phyloP scores from a whole-genome alignment of 1,284 basidiomycete species.

The Ceratobasidium sp. region DNA sequence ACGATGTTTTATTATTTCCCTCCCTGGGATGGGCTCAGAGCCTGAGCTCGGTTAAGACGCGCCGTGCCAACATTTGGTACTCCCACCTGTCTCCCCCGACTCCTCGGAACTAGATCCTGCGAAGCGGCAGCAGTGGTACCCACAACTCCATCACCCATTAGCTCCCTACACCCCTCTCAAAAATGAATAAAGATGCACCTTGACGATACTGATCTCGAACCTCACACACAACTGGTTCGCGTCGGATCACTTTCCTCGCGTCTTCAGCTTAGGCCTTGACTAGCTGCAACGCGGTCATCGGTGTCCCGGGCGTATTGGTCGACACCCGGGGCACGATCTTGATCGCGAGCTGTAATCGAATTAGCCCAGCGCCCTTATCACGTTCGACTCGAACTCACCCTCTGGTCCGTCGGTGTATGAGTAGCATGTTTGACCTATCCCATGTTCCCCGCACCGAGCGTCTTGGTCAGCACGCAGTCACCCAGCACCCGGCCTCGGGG shows the following conservation, averaged over 20 bases:
- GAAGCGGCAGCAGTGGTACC: constrained; percentile 95
- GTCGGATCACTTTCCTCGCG: constrained; percentile 95
- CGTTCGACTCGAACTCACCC: constrained; percentile 74
- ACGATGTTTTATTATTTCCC: no score
- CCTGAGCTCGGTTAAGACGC: constrained; percentile 96
- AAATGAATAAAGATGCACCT: constrained; percentile 68
- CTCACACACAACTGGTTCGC: constrained; percentile 84
- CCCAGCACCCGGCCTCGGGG: constrained; percentile 71
- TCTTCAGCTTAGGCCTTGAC: constrained; percentile 90
- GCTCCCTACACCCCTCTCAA: background rate
- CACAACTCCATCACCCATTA: constrained; percentile 48
- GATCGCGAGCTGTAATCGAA: constrained; percentile 84
- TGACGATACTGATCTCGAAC: constrained; percentile 95
- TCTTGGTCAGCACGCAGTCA: constrained; percentile 97
- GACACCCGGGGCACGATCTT: constrained; percentile 89
- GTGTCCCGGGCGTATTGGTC: constrained; percentile 61
- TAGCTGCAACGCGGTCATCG: constrained; percentile 69
- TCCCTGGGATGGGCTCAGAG: no score
- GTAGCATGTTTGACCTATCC: constrained; percentile 98
- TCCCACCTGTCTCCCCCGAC: constrained; percentile 96
- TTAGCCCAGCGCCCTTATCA: background rate
- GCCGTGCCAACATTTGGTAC: constrained; percentile 95
- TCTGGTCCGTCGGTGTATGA: constrained; percentile 91
- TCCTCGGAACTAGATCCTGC: constrained; percentile 96
- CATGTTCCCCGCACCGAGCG: constrained; percentile 97